Evolutionary conservation across 2,329 filamentous ascomycete genomes (phyloP).

Genomic region (Trichoderma atroviride): DNA sequence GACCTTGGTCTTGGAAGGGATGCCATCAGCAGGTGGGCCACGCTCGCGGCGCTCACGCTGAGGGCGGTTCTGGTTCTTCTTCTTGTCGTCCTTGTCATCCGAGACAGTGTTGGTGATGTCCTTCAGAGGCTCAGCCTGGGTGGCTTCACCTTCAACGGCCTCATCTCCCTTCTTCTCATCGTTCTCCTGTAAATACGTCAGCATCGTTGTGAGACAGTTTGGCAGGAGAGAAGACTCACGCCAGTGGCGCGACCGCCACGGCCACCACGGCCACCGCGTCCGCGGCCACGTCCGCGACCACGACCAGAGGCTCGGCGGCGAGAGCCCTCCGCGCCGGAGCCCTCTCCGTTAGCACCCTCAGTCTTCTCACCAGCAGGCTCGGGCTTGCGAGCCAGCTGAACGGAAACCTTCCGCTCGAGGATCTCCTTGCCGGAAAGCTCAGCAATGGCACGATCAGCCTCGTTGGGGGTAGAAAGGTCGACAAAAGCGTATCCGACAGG

Average conservation of each 20-base stretch:
- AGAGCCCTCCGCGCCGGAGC: conserved; percentile 66
- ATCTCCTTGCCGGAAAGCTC: conserved; percentile 98
- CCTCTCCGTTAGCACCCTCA: conserved; percentile 77
- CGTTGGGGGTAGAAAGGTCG: conserved; percentile 89
- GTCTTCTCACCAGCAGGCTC: conserved; percentile 79
- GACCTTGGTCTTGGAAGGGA: conserved; percentile 99
- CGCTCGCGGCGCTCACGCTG: conserved; percentile 73
- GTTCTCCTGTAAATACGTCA: conserved; percentile 35
- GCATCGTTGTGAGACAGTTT: background rate
- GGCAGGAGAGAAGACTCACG: conserved; percentile 44
- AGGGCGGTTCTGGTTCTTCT: conserved; percentile 55
- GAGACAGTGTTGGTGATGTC: conserved; percentile 63
- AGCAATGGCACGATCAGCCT: conserved; percentile 92
- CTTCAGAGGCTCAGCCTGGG: conserved; percentile 61
- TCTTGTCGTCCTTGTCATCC: conserved; percentile 40
- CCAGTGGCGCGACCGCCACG: conserved; percentile 54
- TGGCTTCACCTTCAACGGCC: conserved; percentile 49
- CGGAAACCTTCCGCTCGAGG: conserved; percentile 97
- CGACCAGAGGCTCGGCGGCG: conserved; percentile 65
- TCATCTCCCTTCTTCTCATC: conserved; percentile 54
- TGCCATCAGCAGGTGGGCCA: conserved; percentile 93
- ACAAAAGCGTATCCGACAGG: conserved; percentile 99
- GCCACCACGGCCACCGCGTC: conserved; percentile 66
- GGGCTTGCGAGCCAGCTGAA: conserved; percentile 97
- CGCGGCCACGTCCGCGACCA: conserved; percentile 70